Percentiles rank a stretch among this genome's conserved stretches.
Conservation (phyloP, 805 yeast genomes). For the Saccharomycopsis sp. region DNA sequence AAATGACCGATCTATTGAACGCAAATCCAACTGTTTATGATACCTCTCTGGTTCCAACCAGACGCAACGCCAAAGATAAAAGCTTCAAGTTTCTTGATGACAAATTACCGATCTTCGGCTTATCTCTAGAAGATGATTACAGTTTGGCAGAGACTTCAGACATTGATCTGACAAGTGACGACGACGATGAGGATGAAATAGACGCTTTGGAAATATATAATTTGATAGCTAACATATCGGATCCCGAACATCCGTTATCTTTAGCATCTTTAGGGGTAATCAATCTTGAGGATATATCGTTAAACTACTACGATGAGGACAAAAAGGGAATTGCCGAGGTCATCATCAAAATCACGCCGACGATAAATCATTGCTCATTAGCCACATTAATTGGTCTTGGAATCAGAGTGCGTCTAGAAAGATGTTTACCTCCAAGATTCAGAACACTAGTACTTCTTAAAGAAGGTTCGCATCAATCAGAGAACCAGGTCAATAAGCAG, state of each 20-base stretch:
- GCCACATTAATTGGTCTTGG: constrained; percentile 96
- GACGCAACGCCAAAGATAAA: constrained; percentile 28
- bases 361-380: constrained; percentile 94
- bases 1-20: constrained; percentile 82
- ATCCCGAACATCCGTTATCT: constrained; percentile 96
- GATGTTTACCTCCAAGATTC: constrained; percentile 81
- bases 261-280: constrained; percentile 93
- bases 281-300: constrained; percentile 71
- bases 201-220: constrained; percentile 90
- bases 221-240: constrained; percentile 77
- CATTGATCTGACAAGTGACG: not conserved
- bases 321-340: constrained; percentile 61
- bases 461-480: constrained; percentile 94
- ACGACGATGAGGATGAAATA: constrained; percentile 34
- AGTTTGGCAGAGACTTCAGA: not conserved
- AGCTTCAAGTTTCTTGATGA: constrained; percentile 19
- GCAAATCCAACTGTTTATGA: constrained; percentile 88
- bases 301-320: constrained; percentile 31
- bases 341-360: constrained; percentile 83
- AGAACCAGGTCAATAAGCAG: constrained; percentile 92
- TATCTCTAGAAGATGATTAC: not conserved
- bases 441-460: constrained; percentile 74
- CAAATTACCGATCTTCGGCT: constrained; percentile 12
- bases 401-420: constrained; percentile 81
- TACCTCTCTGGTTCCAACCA: constrained; percentile 66